Percentiles rank a stretch among this genome's conserved stretches.
These are phyloP conservation scores for Rhizopus arrhizus DNA, from an alignment of 371 early-diverging fungal species.

Conservation along the genomic window DNA sequence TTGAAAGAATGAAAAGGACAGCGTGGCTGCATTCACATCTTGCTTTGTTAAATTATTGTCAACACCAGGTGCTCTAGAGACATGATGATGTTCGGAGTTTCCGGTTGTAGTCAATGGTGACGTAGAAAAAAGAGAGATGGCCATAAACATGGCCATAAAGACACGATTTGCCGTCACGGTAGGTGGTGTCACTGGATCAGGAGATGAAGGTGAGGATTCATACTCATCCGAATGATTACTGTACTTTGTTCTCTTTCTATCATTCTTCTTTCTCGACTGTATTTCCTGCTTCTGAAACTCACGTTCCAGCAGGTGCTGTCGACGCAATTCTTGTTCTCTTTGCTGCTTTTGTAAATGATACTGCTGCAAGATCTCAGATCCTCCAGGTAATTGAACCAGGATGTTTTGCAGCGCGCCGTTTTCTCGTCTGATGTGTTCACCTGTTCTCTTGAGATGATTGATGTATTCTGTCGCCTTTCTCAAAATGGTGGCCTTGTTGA, in stretches of 20 bases:
- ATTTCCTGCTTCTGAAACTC: constrained; percentile 30
- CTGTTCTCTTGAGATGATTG: constrained; percentile 66
- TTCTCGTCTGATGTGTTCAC: constrained; percentile 57
- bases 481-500: constrained; percentile 90
- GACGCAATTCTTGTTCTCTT: constrained; percentile 35
- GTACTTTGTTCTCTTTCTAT: constrained; percentile 25
- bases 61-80: constrained; percentile 25
- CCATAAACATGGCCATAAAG: constrained; percentile 52
- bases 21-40: not conserved
- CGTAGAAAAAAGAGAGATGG: constrained; percentile 46
- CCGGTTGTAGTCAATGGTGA: constrained; percentile 45
- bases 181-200: constrained; percentile 39
- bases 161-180: constrained; percentile 32
- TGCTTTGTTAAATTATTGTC: not conserved
- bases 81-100: constrained; percentile 42
- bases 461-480: constrained; percentile 90
- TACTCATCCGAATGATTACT: constrained; percentile 26
- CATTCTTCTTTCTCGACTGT: constrained; percentile 29
- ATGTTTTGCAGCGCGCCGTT: constrained; percentile 54
- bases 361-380: constrained; percentile 44
- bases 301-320: constrained; percentile 29
- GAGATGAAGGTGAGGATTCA: constrained; percentile 31
- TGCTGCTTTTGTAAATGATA: constrained; percentile 42
- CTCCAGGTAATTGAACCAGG: constrained; percentile 59
- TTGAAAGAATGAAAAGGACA: constrained; percentile 11